These are phyloP conservation scores for Tuber umbilicatum DNA, from an alignment of 495 filamentous ascomycete genomes.

Conservation along the genomic window DNA sequence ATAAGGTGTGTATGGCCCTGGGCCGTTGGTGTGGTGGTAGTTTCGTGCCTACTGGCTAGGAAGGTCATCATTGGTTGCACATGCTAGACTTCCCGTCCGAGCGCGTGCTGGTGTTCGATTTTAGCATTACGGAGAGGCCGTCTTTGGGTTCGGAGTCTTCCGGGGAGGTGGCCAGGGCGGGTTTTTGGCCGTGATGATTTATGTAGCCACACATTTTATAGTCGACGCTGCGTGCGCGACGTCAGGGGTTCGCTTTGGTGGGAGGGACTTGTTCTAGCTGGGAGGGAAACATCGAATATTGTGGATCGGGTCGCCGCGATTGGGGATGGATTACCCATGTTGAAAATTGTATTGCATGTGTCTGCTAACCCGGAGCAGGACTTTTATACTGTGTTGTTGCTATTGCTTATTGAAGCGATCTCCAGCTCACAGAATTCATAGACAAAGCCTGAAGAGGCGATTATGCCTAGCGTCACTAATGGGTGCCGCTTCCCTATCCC, in stretches of 20 bases:
- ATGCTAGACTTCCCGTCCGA: constrained; percentile 63
- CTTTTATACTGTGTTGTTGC: constrained; percentile 14
- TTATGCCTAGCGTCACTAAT: constrained; percentile 77
- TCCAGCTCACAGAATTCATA: constrained; percentile 68
- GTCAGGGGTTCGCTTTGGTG: not conserved
- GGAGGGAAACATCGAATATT: constrained; percentile 8
- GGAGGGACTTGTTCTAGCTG: constrained; percentile 8
- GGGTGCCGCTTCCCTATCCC: constrained; percentile 42
- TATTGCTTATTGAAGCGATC: constrained; percentile 45
- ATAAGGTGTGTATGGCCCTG: constrained; percentile 52
- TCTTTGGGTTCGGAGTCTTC: constrained; percentile 48
- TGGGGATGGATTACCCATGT: not conserved
- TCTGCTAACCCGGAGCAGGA: constrained; percentile 48
- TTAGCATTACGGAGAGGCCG: constrained; percentile 74
- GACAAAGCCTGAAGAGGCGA: constrained; percentile 58
- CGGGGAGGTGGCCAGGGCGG: constrained; percentile 30
- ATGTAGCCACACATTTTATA: constrained; percentile 5
- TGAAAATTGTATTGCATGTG: constrained; percentile 60
- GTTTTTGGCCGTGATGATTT: constrained; percentile 24
- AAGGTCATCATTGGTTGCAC: constrained; percentile 93
- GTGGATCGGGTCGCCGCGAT: not conserved
- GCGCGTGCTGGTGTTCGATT: constrained; percentile 59
- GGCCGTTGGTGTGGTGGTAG: constrained; percentile 50
- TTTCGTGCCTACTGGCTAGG: constrained; percentile 81
- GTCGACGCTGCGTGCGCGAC: not conserved